Conservation (phyloP, 257 asterid genomes). For the Verbena officinalis region DNA sequence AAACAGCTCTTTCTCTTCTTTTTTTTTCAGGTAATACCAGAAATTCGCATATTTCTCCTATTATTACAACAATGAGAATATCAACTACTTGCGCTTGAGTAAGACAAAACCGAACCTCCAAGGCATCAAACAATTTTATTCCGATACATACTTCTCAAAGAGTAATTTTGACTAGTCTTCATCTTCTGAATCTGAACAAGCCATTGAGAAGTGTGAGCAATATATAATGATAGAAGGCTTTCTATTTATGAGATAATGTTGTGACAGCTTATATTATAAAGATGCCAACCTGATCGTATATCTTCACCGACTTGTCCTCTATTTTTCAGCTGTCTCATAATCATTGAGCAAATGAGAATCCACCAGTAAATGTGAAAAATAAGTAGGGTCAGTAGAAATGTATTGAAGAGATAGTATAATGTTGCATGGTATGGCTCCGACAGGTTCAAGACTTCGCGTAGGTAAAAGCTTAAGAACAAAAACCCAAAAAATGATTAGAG, state of each 20-base stretch:
- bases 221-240: not conserved
- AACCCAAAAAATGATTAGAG: slow-evolving; percentile 39
- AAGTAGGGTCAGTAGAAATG: slow-evolving; percentile 75
- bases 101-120: slow-evolving; percentile 23
- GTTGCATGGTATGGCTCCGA: slow-evolving; percentile 38
- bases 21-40: no score
- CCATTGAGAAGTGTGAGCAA: slow-evolving; percentile 28
- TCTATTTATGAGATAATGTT: not conserved
- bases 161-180: slow-evolving; percentile 47
- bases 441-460: slow-evolving; percentile 48
- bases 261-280: no score
- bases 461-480: slow-evolving; percentile 59
- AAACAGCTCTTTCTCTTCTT: no score
- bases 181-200: slow-evolving; percentile 62
- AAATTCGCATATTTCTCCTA: slow-evolving; percentile 18
- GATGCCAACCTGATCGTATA: slow-evolving; percentile 78
- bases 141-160: slow-evolving; percentile 10
- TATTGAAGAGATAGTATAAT: slow-evolving; percentile 79
- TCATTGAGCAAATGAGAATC: slow-evolving; percentile 85
- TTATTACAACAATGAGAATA: slow-evolving; percentile 6
- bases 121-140: not conserved
- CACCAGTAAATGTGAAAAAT: slow-evolving; percentile 97
- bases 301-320: slow-evolving; percentile 97
- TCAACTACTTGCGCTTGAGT: slow-evolving; percentile 15
- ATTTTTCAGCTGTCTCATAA: slow-evolving; percentile 75